A percentile compares a stretch with the other conserved stretches of the same genome.
phyloP scores from a whole-genome alignment of 1,139 yeast genomes.

The Eremothecium gossypii region DNA sequence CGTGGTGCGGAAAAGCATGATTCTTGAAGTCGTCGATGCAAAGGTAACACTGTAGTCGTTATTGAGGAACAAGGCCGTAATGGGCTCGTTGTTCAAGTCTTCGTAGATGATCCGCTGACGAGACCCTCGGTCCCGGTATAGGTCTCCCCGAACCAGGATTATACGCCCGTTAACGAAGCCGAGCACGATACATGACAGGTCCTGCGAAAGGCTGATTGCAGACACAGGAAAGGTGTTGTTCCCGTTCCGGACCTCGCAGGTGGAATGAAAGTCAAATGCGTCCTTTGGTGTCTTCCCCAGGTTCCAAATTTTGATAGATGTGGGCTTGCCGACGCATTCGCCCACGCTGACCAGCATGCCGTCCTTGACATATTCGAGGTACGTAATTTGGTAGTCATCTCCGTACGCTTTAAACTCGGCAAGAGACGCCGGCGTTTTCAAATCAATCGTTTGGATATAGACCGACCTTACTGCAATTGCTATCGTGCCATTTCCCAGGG shows the following conservation, averaged over 20 bases:
- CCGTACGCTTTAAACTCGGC: constrained; percentile 56
- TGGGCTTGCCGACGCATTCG: constrained; percentile 62
- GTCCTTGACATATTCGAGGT: constrained; percentile 40
- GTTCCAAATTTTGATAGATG: constrained; percentile 66
- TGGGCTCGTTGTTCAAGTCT: constrained; percentile 51
- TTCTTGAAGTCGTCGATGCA: constrained; percentile 43
- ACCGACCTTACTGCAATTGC: constrained; percentile 52
- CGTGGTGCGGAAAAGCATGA: constrained; percentile 65
- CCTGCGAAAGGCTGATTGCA: constrained; percentile 47
- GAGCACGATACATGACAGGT: constrained; percentile 58
- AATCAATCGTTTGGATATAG: constrained; percentile 49
- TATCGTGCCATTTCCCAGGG: constrained; percentile 38
- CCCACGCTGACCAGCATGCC: constrained; percentile 60
- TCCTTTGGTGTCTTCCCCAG: constrained; percentile 39
- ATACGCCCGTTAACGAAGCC: constrained; percentile 89
- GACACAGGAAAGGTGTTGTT: constrained; percentile 68
- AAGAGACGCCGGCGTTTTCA: constrained; percentile 36
- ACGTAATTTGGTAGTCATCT: constrained; percentile 53
- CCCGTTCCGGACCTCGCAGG: constrained; percentile 38
- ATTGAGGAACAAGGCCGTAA: constrained; percentile 52
- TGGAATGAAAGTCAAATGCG: constrained; percentile 35
- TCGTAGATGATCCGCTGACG: constrained; percentile 74
- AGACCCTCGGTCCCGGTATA: constrained; percentile 81
- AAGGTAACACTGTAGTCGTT: constrained; percentile 17
- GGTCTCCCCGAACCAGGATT: constrained; percentile 75